phyloP scores from a whole-genome alignment of 495 filamentous ascomycete species.

The Penicillium samsonianum region DNA sequence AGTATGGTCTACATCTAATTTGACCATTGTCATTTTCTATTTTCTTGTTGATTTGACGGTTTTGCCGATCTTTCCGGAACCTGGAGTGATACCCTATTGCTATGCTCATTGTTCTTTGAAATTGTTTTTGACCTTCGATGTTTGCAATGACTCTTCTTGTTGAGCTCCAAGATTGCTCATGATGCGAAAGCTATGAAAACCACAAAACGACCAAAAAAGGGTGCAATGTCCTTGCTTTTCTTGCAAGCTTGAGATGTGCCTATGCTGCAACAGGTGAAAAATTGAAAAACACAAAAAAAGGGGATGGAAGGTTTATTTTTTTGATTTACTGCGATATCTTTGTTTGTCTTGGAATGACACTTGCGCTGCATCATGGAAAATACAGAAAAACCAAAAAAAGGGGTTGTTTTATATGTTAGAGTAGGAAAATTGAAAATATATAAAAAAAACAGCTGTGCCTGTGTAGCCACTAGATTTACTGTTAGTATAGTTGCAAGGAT shows the following conservation, averaged over 20 bases:
- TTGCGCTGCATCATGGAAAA: neutral
- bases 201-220: slow-evolving; percentile 11
- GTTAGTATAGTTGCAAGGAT: neutral
- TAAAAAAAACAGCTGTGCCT: neutral
- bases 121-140: neutral
- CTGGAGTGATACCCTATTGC: neutral
- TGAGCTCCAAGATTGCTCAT: neutral
- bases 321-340: neutral
- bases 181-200: neutral
- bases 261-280: neutral
- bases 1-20: slow-evolving; percentile 14
- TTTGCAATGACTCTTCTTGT: neutral
- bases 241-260: neutral
- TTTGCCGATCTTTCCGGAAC: neutral
- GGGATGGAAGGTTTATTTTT: neutral
- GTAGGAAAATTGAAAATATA: neutral
- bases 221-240: neutral
- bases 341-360: neutral
- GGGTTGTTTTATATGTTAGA: slow-evolving; percentile 3
- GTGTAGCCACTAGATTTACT: neutral
- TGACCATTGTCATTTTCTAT: neutral
- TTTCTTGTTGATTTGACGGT: neutral
- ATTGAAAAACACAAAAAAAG: slow-evolving; percentile 11
- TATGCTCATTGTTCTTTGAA: neutral
- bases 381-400: slow-evolving; percentile 1